A percentile compares a stretch with the other conserved stretches of the same genome.
phyloP scores from a whole-genome alignment of 2,329 filamentous ascomycete genomes.

The Simplicillium aogashimaense region DNA sequence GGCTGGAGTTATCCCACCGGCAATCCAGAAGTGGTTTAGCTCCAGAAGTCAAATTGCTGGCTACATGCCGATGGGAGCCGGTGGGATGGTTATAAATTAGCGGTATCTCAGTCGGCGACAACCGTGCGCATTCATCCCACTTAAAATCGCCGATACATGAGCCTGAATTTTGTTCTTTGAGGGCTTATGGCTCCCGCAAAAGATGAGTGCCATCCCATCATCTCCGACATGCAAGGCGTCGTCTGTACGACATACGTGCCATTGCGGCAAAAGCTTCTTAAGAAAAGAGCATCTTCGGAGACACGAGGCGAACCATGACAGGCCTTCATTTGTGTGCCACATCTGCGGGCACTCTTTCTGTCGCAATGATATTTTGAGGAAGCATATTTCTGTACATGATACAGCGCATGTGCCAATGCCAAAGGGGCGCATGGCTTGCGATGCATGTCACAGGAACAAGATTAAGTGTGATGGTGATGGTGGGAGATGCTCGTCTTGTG shows the following conservation, averaged over 20 bases:
- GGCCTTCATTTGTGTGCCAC: conserved; percentile 21
- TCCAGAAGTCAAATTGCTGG: too few species aligned
- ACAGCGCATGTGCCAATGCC: conserved; percentile 16
- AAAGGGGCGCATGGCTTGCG: conserved; percentile 28
- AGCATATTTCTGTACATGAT: conserved; percentile 25
- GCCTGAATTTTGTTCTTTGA: too few species aligned
- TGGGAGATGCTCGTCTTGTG: conserved; percentile 25
- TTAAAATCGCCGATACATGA: too few species aligned
- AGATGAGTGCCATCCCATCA: too few species aligned
- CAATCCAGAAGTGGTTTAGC: too few species aligned
- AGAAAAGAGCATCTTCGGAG: conserved; percentile 28
- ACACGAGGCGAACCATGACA: conserved; percentile 27
- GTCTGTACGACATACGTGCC: conserved; percentile 13
- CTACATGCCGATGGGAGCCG: too few species aligned
- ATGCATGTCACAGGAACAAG: conserved; percentile 33
- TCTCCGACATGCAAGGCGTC: too few species aligned
- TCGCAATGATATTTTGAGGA: conserved; percentile 26
- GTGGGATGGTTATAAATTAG: too few species aligned
- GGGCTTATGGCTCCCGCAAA: too few species aligned
- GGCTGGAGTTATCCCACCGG: too few species aligned
- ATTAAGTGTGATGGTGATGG: conserved; percentile 31
- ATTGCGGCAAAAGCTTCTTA: conserved; percentile 29
- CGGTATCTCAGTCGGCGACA: too few species aligned
- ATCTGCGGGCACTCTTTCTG: conserved; percentile 28
- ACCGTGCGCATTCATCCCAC: too few species aligned